Base-by-base conservation (phyloP, 2,329 filamentous ascomycete genomes). In the Phaeosphaeriaceae sp. region DNA sequence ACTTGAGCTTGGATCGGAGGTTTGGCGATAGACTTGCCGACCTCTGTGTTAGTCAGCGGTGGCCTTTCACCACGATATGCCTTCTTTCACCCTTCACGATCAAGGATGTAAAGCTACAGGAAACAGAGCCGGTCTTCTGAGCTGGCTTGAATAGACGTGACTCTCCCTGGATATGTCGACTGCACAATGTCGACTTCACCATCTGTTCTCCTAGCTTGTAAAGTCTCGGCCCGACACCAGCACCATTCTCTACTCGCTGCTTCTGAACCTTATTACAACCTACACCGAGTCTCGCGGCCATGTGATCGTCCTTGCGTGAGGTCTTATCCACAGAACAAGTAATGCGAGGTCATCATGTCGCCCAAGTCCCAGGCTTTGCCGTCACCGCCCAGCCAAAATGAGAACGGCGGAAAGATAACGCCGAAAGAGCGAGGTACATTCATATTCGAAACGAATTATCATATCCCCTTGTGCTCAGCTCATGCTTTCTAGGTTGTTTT, bases 401-500 rank as follows among this genome's bases (percentile, higher is more conserved):
- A 36, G 31, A 36, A 36, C 9, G 11, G 31, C 31, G 13, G 31
- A 36, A 45, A 45, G 42, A 9, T 45, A 44, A 49, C 52, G 22
- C 52, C 52, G 19, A 54, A 54, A 41, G 52, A 54, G 52, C 52
- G 47, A 54, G 52, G 52, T 54, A 48, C 20, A 41, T 41, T n/a
- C 21, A 19, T 21, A 20, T 11, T 19, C 6, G 17, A 7, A 7
- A 21, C 20, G 9, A 31, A 44, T 7, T 11, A 44, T 13, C 41
- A 21, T 3, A 25, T 27, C 19, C 33, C 2, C n/a, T 13, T 15
- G 17, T 19, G 17, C 17, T 47, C 31, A 41, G 22, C 47, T 55
- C 6, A 36, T 21, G 11, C 15, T 25, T 11, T 45, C 20, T 36
- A 61, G 68, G 79, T 20, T 80, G 79, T 50, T 74, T 76, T 40